These are phyloP conservation scores for Ilex asprella DNA, from an alignment of 257 asterid genomes.

Conservation along the genomic window DNA sequence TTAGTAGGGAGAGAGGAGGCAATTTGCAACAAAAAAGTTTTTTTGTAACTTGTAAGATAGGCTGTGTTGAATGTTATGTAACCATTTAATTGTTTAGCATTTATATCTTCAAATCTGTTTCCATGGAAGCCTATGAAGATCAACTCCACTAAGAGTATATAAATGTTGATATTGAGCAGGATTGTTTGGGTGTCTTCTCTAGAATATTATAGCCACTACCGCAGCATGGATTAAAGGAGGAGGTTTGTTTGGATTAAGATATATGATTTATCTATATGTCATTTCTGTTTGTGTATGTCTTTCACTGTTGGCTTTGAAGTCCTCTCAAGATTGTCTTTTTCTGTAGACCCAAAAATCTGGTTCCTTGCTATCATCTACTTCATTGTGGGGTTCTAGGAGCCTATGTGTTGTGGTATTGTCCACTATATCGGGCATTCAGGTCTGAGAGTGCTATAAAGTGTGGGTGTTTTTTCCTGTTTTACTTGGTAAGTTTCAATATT, in stretches of 20 bases:
- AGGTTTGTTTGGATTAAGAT: slow-evolving; percentile 4
- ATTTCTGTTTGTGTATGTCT: neutral
- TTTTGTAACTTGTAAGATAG: too few species aligned
- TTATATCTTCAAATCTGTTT: too few species aligned
- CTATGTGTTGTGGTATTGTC: slow-evolving; percentile 91
- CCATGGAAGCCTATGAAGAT: too few species aligned
- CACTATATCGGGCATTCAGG: slow-evolving; percentile 92
- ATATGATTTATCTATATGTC: too few species aligned
- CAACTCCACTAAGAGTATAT: too few species aligned
- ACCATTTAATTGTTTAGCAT: too few species aligned
- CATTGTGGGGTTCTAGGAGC: slow-evolving; percentile 96
- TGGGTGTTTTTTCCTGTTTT: slow-evolving; percentile 87
- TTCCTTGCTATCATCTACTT: slow-evolving; percentile 91
- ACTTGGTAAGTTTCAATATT: slow-evolving; percentile 42
- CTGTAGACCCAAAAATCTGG: slow-evolving; percentile 53
- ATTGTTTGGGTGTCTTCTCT: slow-evolving; percentile 7
- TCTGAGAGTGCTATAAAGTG: slow-evolving; percentile 83
- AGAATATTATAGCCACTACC: slow-evolving; percentile 3
- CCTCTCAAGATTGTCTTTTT: neutral
- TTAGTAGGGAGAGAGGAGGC: too few species aligned
- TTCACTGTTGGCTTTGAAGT: neutral
- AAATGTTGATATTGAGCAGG: too few species aligned
- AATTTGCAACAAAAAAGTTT: too few species aligned
- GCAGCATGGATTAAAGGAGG: slow-evolving; percentile 11
- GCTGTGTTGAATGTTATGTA: too few species aligned